Percentiles rank a stretch among this genome's conserved stretches.
Conservation (phyloP, 345 rosid genomes). For the Theobroma cacao region DNA sequence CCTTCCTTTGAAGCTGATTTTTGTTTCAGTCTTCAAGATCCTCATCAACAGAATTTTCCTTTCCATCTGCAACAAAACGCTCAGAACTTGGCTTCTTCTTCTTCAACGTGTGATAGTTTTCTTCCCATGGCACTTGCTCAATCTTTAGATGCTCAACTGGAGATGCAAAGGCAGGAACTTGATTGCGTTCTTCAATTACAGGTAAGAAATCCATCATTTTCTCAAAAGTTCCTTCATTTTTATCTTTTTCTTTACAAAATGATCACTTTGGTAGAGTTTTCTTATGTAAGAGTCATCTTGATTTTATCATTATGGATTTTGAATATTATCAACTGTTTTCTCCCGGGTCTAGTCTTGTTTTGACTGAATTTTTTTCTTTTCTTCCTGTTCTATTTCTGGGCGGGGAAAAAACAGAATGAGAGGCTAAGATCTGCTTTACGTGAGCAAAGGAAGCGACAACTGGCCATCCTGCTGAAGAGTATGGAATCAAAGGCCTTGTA, state of each 20-base stretch:
- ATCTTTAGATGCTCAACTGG: conserved; percentile 28
- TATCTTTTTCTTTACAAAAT: neutral
- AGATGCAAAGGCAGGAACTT: conserved; percentile 39
- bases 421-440: conserved; percentile 30
- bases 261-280: neutral
- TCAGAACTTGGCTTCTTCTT: conserved; percentile 15
- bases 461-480: conserved; percentile 13
- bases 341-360: neutral
- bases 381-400: neutral
- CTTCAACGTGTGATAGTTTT: conserved; percentile 17
- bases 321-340: neutral
- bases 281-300: neutral
- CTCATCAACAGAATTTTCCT: conserved; percentile 4
- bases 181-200: conserved; percentile 2
- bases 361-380: neutral
- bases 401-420: conserved; percentile 24
- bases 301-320: neutral
- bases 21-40: conserved; percentile 20
- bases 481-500: conserved; percentile 26
- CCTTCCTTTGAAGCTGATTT: conserved; percentile 16
- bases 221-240: neutral
- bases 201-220: neutral
- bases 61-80: neutral
- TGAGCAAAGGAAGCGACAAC: conserved; percentile 35
- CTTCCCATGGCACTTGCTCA: conserved; percentile 22